phyloP scores from a whole-genome alignment of 2,329 filamentous ascomycete species.

The Diplocarpon rosae region DNA sequence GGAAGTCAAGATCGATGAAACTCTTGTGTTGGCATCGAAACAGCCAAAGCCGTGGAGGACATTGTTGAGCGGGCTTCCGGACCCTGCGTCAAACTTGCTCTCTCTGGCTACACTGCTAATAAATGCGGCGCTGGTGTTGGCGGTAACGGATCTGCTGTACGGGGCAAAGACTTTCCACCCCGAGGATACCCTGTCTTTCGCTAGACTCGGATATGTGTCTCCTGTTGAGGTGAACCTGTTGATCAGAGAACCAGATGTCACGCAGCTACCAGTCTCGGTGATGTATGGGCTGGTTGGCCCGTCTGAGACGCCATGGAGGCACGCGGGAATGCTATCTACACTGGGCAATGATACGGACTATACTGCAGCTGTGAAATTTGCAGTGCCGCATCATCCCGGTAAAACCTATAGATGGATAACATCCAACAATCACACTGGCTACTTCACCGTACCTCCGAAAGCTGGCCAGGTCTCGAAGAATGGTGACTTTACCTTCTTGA shows the following conservation, averaged over 20 bases:
- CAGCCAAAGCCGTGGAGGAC: conserved; percentile 48
- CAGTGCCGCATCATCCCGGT: conserved; percentile 52
- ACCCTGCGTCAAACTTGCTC: conserved; percentile 52
- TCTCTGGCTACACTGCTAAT: conserved; percentile 59
- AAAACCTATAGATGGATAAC: conserved; percentile 73
- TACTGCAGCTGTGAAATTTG: conserved; percentile 59
- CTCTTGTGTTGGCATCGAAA: conserved; percentile 46
- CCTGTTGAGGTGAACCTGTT: conserved; percentile 68
- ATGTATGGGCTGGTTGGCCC: conserved; percentile 49
- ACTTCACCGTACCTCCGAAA: conserved; percentile 67
- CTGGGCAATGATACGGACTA: conserved; percentile 74
- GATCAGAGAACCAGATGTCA: conserved; percentile 69
- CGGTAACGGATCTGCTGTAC: conserved; percentile 70
- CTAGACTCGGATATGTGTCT: conserved; percentile 78
- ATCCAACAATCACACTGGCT: conserved; percentile 77
- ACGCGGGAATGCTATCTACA: conserved; percentile 50
- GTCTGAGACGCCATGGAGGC: conserved; percentile 49
- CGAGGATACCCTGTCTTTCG: conserved; percentile 69
- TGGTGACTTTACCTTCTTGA: conserved; percentile 77
- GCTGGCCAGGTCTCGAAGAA: conserved; percentile 52
- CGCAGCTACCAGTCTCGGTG: conserved; percentile 64
- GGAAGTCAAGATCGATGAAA: conserved; percentile 53
- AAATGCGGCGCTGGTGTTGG: conserved; percentile 57
- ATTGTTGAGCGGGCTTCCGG: conserved; percentile 66
- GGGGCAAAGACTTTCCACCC: conserved; percentile 60